These are phyloP conservation scores for Yamadazyma buinensis DNA, from an alignment of 1,139 yeast genomes.

Conservation along the genomic window DNA sequence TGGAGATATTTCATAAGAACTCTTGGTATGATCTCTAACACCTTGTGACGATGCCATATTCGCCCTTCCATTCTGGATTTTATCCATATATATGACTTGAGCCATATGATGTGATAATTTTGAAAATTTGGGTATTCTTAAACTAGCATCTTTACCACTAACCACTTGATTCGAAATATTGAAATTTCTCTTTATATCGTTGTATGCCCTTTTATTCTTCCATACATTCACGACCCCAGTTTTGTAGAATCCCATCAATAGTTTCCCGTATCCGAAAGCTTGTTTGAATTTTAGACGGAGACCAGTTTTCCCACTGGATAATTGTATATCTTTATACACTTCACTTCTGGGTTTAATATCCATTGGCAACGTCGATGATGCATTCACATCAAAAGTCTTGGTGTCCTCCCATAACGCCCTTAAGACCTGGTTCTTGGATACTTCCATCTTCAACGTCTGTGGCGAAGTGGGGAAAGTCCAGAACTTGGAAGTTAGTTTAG, in stretches of 20 bases:
- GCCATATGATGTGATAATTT: slow-evolving; percentile 34
- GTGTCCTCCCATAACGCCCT: slow-evolving; percentile 4
- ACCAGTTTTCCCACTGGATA: slow-evolving; percentile 15
- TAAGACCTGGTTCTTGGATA: slow-evolving; percentile 3
- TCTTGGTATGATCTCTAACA: slow-evolving; percentile 7
- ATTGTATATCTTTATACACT: slow-evolving; percentile 26
- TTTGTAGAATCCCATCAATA: slow-evolving; percentile 45
- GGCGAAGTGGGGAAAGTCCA: slow-evolving; percentile 1
- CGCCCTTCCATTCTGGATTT: slow-evolving; percentile 22
- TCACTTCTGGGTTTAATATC: slow-evolving; percentile 26
- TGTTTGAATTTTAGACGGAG: slow-evolving; percentile 30
- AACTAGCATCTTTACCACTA: slow-evolving; percentile 23
- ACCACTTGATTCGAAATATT: slow-evolving; percentile 23
- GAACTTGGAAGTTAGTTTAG: too few relatives aligned
- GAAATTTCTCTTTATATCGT: slow-evolving; percentile 16
- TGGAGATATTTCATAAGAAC: slow-evolving; percentile 5
- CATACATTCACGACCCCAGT: slow-evolving; percentile 52
- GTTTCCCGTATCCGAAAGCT: slow-evolving; percentile 35
- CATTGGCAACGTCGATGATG: slow-evolving; percentile 39
- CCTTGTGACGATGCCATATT: slow-evolving; percentile 4
- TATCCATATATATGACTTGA: slow-evolving; percentile 29
- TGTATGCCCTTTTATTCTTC: slow-evolving; percentile 29
- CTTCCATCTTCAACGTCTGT: background rate
- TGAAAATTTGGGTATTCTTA: slow-evolving; percentile 23
- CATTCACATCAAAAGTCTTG: slow-evolving; percentile 20